phyloP scores from a whole-genome alignment of 164 flowering plant genomes.

The Pachysandra terminalis region DNA sequence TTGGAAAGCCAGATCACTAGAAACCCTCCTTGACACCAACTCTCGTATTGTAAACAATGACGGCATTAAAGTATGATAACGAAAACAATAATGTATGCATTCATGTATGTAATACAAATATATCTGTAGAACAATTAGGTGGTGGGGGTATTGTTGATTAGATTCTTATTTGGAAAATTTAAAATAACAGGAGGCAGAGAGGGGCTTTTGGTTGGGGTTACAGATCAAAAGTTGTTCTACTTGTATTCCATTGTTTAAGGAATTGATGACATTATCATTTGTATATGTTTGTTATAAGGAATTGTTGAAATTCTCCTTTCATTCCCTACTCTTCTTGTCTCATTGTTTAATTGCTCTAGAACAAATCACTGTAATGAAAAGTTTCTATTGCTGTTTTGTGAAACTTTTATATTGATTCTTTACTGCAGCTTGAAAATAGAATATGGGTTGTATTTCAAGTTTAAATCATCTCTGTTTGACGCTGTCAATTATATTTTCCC shows the following conservation, averaged over 20 bases:
- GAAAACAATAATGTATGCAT: slow-evolving; percentile 7
- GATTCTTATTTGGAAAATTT: not conserved
- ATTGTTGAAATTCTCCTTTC: not conserved
- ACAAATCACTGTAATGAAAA: too few relatives aligned
- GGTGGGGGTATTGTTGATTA: slow-evolving; percentile 10
- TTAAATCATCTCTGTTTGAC: too few relatives aligned
- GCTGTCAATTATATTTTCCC: too few relatives aligned
- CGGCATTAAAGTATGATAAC: slow-evolving; percentile 26
- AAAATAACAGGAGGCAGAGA: slow-evolving; percentile 9
- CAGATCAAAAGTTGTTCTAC: not conserved
- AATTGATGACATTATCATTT: not conserved
- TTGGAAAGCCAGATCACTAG: slow-evolving; percentile 67
- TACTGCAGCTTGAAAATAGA: too few relatives aligned
- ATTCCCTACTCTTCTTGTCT: too few relatives aligned
- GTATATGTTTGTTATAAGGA: not conserved
- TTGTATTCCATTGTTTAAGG: not conserved
- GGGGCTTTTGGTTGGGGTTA: slow-evolving; percentile 3
- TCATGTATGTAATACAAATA: slow-evolving; percentile 14
- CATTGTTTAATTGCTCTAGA: too few relatives aligned
- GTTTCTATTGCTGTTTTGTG: too few relatives aligned
- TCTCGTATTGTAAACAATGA: slow-evolving; percentile 25
- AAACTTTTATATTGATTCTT: too few relatives aligned
- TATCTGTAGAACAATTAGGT: slow-evolving; percentile 13
- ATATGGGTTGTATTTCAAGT: too few relatives aligned
- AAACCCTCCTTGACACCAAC: slow-evolving; percentile 60